A percentile compares a stretch with the other conserved stretches of the same genome.
These are phyloP conservation scores for Xenoacremonium recifei DNA, from an alignment of 2,329 filamentous ascomycete genomes.

Conservation along the genomic window DNA sequence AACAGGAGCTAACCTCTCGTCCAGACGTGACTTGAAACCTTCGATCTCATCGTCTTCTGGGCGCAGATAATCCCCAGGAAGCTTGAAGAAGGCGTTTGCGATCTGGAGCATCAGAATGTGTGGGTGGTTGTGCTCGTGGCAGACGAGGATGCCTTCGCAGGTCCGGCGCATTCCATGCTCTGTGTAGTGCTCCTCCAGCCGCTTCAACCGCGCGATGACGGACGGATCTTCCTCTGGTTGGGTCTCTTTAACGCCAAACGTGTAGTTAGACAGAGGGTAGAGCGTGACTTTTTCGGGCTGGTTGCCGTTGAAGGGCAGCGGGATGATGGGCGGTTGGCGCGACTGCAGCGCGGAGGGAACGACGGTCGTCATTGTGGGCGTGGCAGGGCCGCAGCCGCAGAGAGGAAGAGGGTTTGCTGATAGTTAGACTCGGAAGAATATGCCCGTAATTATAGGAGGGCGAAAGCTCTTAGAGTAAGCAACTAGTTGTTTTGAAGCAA, in stretches of 20 bases:
- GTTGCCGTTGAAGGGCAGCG: conserved; percentile 81
- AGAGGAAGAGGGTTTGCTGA: background rate
- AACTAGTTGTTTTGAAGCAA: too few relatives aligned
- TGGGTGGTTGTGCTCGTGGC: conserved; percentile 98
- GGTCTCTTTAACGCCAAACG: conserved; percentile 96
- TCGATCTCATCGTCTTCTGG: conserved; percentile 87
- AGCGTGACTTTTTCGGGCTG: conserved; percentile 88
- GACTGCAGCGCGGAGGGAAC: conserved; percentile 75
- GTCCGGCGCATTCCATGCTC: conserved; percentile 95
- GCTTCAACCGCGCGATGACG: conserved; percentile 85
- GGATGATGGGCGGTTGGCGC: conserved; percentile 73
- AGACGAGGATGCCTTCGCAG: conserved; percentile 94
- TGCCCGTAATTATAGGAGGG: background rate
- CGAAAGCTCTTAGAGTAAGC: too few relatives aligned
- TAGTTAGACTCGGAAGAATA: background rate
- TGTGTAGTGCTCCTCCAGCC: conserved; percentile 92
- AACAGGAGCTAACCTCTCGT: conserved; percentile 91
- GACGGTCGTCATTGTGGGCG: conserved; percentile 72
- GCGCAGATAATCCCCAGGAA: conserved; percentile 91
- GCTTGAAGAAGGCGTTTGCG: conserved; percentile 98
- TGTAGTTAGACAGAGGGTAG: conserved; percentile 97
- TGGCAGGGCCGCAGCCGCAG: too few relatives aligned
- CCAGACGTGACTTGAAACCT: conserved; percentile 91
- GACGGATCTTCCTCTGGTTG: conserved; percentile 98
- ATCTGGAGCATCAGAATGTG: conserved; percentile 99